Base-by-base conservation (phyloP, 2,329 filamentous ascomycete genomes). In the Didymella segeticola region DNA sequence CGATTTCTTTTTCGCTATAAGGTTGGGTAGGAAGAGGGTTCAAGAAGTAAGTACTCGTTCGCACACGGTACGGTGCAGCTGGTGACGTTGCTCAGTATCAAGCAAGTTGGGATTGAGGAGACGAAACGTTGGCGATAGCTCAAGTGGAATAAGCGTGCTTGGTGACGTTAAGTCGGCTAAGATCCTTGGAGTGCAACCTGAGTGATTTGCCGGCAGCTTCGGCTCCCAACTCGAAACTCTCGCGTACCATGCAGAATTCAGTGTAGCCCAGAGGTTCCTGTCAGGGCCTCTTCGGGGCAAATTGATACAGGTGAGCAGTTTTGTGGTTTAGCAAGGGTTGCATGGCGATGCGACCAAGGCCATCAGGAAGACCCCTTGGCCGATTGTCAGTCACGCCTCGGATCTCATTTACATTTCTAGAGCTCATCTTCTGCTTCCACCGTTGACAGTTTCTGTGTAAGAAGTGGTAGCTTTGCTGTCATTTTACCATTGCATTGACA, bases 341-440 rank as follows among this genome's bases (percentile, higher is more conserved):
- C 80, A 82, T 2, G 79, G 80, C 75, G 80, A 82, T 62, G 80
- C 72, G 27, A n/a, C n/a, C n/a, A n/a, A n/a, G n/a, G n/a, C n/a
- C n/a, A n/a, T n/a, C n/a, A n/a, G n/a, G n/a, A n/a, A n/a, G n/a
- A n/a, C n/a, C n/a, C n/a, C n/a, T n/a, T n/a, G n/a, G n/a, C n/a
- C n/a, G n/a, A n/a, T 49, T 34, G 43, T 70, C 56, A 69, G 68
- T 27, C 38, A 51, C 12, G 38, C 17, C 22, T 43, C 12, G 14
- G 27, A 54, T 34, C 12, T 12, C 43, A n/a, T 17, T 33, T 39
- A 34, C 43, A 26, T 37, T 37, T 14, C 8, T 30, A 27, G 33
- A 29, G 56, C 49, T 34, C 49, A 75, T 78, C 74, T 80, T 82
- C 58, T 82, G 80, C 64, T 82, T 82, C 34, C 79, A 75, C 8